Base-by-base conservation (phyloP, 2,329 filamentous ascomycete genomes). In the Alternaria dauci region DNA sequence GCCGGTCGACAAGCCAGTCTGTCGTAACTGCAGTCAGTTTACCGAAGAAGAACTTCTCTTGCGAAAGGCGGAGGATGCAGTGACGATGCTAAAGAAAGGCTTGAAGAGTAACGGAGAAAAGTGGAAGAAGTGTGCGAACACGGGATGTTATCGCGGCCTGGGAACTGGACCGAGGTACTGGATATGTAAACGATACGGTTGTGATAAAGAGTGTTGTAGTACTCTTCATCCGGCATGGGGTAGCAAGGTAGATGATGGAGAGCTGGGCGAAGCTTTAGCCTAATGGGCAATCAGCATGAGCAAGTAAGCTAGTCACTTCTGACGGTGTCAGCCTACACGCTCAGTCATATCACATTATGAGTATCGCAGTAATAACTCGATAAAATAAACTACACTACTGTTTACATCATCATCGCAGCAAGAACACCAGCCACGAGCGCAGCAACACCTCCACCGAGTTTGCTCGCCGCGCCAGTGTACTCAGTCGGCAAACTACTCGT, bases 101-200 rank as follows among this genome's bases (percentile, higher is more conserved):
- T 11, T 43, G 18, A 51, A 58, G n/a, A 34, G 38, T 6, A 9
- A 56, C 8, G 66, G 67, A 14, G 14, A 57, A 9, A 28, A 42
- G 50, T 66, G 55, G 58, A 50, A 25, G 9, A 66, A 3, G 5
- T 74, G 71, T 58, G 48, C 36, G 9, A 30, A 34, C 25, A 4
- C 6, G 6, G 55, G 42, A 16, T 72, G 71, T 52, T 28, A n/a
- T 9, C 63, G 38, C 28, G 26, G 5, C 0, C 43, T 74, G 4
- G 65, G 58, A 1, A 53, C 43, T 3, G 71, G 70, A 3, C 67
- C 68, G 1, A 66, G 67, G 41, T 75, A 69, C 66, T 74, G 72
- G 72, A 61, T 75, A 20, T 72, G 71, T 20, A 23, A 9, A 5
- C 1, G 0, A 1, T 25, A 26, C 1, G 1, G 1, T 5, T 73